phyloP scores from a whole-genome alignment of 1,284 basidiomycete genomes.

The Ganoderma lingzhi region DNA sequence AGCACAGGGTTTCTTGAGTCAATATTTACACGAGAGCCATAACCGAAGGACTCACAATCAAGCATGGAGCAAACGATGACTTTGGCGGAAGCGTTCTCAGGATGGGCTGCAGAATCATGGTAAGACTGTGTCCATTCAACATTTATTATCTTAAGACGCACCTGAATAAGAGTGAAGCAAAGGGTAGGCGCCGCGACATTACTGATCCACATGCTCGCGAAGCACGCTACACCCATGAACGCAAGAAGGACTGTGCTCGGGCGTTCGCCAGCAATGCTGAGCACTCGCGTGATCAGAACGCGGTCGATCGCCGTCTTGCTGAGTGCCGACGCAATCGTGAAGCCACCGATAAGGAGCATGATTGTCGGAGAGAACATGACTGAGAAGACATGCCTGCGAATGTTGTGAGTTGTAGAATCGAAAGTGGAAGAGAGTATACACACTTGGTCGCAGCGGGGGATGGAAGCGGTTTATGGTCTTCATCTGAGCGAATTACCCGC shows the following conservation, averaged over 20 bases:
- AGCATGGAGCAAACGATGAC: constrained; percentile 88
- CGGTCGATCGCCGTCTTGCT: constrained; percentile 99
- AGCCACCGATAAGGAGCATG: constrained; percentile 97
- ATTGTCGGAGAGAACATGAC: constrained; percentile 93
- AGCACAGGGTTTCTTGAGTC: neutral
- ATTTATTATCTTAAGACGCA: constrained; percentile 39
- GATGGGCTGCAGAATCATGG: constrained; percentile 75
- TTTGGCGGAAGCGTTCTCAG: constrained; percentile 90
- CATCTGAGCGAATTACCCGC: constrained; percentile 78
- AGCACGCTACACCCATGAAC: constrained; percentile 97
- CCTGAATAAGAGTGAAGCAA: constrained; percentile 96
- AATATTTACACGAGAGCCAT: too few relatives aligned
- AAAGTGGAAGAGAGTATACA: constrained; percentile 38
- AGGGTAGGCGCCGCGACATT: constrained; percentile 98
- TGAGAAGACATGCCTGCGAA: constrained; percentile 73
- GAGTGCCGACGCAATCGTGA: constrained; percentile 96
- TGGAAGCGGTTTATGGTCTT: constrained; percentile 61
- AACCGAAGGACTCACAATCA: constrained; percentile 72
- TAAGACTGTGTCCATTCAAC: neutral
- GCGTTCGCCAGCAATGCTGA: constrained; percentile 89
- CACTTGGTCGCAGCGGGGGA: constrained; percentile 86
- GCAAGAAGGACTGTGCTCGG: constrained; percentile 91
- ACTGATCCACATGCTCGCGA: constrained; percentile 99
- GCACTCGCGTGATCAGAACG: constrained; percentile 90
- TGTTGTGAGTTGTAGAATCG: neutral